These are phyloP conservation scores for Lathyrus aphaca DNA, from an alignment of 306 rosid species.

Conservation along the genomic window DNA sequence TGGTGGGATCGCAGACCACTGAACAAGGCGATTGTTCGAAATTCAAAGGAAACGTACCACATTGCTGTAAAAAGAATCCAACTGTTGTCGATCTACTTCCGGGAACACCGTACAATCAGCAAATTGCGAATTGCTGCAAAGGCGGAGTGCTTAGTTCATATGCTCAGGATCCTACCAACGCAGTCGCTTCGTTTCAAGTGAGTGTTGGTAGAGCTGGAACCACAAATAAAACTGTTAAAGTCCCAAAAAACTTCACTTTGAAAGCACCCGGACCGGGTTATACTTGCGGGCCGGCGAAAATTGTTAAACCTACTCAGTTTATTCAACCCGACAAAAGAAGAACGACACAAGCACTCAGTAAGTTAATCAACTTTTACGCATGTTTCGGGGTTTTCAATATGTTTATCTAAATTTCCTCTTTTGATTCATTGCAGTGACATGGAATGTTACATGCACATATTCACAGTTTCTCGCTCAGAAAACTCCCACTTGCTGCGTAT, in stretches of 20 bases:
- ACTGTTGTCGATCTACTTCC: constrained; percentile 78
- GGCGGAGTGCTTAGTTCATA: constrained; percentile 88
- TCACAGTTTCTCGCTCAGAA: constrained; percentile 81
- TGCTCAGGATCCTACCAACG: constrained; percentile 68
- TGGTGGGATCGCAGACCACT: constrained; percentile 79
- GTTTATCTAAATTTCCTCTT: background rate
- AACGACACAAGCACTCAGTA: constrained; percentile 79
- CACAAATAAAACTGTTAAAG: constrained; percentile 65
- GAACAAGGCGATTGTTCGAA: constrained; percentile 95
- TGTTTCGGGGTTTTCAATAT: constrained; percentile 9
- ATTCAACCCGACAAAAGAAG: constrained; percentile 69
- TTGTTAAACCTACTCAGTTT: constrained; percentile 62
- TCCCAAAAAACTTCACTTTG: constrained; percentile 77
- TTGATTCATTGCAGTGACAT: constrained; percentile 72
- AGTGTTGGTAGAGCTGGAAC: constrained; percentile 86
- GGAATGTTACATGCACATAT: constrained; percentile 87
- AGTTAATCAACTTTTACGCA: constrained; percentile 39
- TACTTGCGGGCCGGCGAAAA: constrained; percentile 69
- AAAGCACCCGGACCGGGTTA: constrained; percentile 90
- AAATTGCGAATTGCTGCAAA: constrained; percentile 85
- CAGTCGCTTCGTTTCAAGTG: constrained; percentile 75
- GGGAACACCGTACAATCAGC: constrained; percentile 88
- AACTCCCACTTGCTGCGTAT: constrained; percentile 82
- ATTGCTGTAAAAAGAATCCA: constrained; percentile 76
- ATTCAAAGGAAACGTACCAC: constrained; percentile 59